A percentile compares a stretch with the other conserved stretches of the same genome.
Evolutionary conservation across 148 eudicot genomes (phyloP).

Genomic region (Chenopodium album): DNA sequence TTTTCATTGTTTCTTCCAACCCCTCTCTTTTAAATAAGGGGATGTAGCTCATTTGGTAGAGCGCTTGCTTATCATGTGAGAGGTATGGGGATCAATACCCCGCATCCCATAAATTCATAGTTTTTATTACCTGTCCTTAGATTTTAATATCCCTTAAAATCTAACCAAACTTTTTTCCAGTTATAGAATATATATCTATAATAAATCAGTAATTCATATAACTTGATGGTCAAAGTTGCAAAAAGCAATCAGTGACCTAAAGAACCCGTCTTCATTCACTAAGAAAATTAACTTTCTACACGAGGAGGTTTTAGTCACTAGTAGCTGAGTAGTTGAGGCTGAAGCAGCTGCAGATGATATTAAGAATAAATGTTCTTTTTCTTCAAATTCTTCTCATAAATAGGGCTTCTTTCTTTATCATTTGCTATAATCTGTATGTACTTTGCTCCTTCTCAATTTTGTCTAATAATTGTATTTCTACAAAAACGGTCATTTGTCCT

Average conservation of each 20-base stretch:
- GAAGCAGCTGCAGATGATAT: not conserved
- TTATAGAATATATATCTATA: no score
- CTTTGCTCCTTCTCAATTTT: not conserved
- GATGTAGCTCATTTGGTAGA: slow-evolving; percentile 90
- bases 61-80: slow-evolving; percentile 87
- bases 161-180: not conserved
- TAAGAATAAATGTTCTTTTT: not conserved
- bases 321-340: not conserved
- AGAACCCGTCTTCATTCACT: no score
- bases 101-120: no score
- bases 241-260: no score
- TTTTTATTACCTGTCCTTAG: not conserved
- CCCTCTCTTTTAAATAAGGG: slow-evolving; percentile 22
- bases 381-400: not conserved
- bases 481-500: not conserved
- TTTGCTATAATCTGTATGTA: not conserved
- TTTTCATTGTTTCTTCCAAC: not conserved
- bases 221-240: no score
- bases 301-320: not conserved
- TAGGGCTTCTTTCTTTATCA: not conserved
- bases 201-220: no score
- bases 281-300: not conserved
- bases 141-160: no score
- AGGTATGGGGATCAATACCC: slow-evolving; percentile 83
- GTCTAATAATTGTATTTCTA: not conserved